phyloP scores from a whole-genome alignment of 2,329 filamentous ascomycete genomes.

The Paecilomyces variotii region DNA sequence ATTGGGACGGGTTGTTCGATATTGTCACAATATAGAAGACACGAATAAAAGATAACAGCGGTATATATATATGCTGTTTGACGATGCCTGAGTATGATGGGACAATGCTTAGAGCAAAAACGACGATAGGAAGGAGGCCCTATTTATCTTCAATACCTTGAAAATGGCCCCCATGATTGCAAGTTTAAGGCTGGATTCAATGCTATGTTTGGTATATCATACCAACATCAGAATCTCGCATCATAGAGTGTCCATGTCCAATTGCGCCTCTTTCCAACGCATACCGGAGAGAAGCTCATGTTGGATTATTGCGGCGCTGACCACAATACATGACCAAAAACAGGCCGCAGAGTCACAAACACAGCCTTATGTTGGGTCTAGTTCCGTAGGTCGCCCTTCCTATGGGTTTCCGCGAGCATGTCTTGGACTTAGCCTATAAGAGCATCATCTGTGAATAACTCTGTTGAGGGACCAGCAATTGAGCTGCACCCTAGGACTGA shows the following conservation, averaged over 20 bases:
- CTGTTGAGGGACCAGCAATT: too few relatives aligned
- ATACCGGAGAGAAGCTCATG: background rate
- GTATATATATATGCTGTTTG: background rate
- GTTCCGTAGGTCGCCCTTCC: background rate
- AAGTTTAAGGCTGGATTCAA: background rate
- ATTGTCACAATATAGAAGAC: background rate
- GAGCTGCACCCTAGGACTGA: background rate
- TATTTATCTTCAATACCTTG: background rate
- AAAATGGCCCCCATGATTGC: background rate
- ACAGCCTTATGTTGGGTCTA: background rate
- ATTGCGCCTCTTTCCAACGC: background rate
- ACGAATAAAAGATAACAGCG: background rate
- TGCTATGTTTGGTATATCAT: background rate
- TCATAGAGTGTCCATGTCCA: background rate
- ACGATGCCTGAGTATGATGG: background rate
- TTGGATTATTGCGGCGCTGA: background rate
- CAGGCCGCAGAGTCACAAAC: background rate
- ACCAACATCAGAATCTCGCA: background rate
- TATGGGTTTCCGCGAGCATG: background rate
- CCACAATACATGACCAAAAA: background rate
- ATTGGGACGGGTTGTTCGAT: background rate
- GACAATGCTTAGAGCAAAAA: background rate
- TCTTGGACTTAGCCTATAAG: background rate
- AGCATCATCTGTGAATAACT: background rate
- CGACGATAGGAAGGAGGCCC: background rate